Evolutionary conservation across 2,329 filamentous ascomycete genomes (phyloP).

Genomic region (Coniochaeta prunicola): DNA sequence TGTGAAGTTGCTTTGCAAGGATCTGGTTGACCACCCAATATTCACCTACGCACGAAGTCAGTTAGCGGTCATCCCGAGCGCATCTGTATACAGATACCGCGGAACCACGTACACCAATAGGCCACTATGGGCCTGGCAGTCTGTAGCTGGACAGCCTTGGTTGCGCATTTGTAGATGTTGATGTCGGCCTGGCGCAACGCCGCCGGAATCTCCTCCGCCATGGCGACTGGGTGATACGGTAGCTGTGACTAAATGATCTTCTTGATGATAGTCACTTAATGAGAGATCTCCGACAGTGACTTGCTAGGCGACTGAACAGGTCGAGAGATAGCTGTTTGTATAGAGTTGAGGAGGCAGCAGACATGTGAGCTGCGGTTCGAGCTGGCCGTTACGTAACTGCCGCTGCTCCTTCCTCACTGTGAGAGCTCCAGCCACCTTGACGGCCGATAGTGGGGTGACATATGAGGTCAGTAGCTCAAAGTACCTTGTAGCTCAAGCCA

Average conservation of each 20-base stretch:
- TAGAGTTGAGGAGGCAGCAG: background rate
- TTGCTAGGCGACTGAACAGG: background rate
- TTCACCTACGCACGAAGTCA: slow-evolving; percentile 51
- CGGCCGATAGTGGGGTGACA: too few species aligned
- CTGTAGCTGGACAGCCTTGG: slow-evolving; percentile 78
- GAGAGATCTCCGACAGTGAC: background rate
- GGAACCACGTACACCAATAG: slow-evolving; percentile 83
- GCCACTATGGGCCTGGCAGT: slow-evolving; percentile 78
- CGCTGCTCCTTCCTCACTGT: background rate
- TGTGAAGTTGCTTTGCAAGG: slow-evolving; percentile 72
- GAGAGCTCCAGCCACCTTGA: background rate
- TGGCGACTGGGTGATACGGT: slow-evolving; percentile 28
- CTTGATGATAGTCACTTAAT: background rate
- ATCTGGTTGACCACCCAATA: slow-evolving; percentile 94
- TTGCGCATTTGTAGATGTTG: slow-evolving; percentile 63
- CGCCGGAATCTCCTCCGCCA: slow-evolving; percentile 66
- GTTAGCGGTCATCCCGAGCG: background rate
- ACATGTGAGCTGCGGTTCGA: background rate
- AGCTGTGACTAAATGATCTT: background rate
- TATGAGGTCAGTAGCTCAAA: too few species aligned
- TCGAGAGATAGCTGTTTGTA: background rate
- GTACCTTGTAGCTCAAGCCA: slow-evolving; percentile 17
- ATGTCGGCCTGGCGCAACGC: slow-evolving; percentile 76
- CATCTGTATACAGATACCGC: slow-evolving; percentile 22
- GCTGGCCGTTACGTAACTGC: background rate